phyloP scores from a whole-genome alignment of 106 monocot genomes.

The Dioscorea zingiberensis region DNA sequence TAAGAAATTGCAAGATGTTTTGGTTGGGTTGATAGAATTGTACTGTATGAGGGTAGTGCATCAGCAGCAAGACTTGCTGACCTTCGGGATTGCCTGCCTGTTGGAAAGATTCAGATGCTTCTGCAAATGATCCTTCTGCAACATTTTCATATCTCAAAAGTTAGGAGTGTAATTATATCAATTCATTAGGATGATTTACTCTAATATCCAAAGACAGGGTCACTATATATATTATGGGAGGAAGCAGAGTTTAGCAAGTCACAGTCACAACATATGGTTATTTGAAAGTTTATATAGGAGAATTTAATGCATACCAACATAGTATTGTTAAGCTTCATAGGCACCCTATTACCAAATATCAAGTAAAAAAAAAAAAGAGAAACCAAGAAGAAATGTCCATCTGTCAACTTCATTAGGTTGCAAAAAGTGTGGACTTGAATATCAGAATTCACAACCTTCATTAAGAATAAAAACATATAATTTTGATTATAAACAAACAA shows the following conservation, averaged over 20 bases:
- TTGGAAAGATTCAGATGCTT: conserved; percentile 77
- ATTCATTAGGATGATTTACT: not conserved
- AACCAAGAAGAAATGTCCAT: no score
- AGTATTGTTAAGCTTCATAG: not conserved
- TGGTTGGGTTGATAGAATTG: not conserved
- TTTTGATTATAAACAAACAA: no score
- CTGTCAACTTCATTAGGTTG: no score
- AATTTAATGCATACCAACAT: not conserved
- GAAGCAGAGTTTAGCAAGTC: not conserved
- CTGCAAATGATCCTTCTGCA: conserved; percentile 63
- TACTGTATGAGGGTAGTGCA: no score
- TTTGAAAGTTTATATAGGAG: not conserved
- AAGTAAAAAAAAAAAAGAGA: no score
- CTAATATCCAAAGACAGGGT: not conserved
- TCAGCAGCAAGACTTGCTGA: not conserved
- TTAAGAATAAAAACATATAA: no score
- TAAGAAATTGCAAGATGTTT: not conserved
- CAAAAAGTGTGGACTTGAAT: no score
- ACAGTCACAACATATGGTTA: no score
- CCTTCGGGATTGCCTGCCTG: conserved; percentile 78
- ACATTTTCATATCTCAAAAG: not conserved
- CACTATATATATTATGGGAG: not conserved
- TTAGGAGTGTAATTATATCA: no score
- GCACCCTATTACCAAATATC: no score
- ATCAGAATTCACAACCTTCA: no score